Base-by-base conservation (phyloP, 2,329 filamentous ascomycete genomes). In the Tetracladium maxilliforme region DNA sequence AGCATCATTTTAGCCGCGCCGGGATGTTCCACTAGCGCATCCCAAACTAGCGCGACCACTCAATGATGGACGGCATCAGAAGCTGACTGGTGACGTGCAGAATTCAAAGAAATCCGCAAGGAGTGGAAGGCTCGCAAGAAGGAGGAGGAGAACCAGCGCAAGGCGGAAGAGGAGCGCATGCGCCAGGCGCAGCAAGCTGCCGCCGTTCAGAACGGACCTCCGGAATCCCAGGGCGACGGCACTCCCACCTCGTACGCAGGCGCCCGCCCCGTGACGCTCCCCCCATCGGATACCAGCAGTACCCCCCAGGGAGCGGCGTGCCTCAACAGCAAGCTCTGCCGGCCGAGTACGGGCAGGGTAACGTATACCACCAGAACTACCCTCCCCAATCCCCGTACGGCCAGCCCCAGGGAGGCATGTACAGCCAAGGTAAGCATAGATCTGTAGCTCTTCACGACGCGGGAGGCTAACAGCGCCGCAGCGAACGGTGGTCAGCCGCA, bases 51-150 rank as follows among this genome's bases (percentile, higher is more conserved):
- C n/a, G n/a, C n/a, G n/a, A n/a, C n/a, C n/a, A n/a, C n/a, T n/a
- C n/a, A n/a, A n/a, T n/a, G n/a, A n/a, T n/a, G n/a, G n/a, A n/a
- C n/a, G n/a, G n/a, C n/a, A n/a, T n/a, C n/a, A n/a, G n/a, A n/a
- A n/a, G n/a, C n/a, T n/a, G n/a, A n/a, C n/a, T n/a, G n/a, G n/a
- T n/a, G n/a, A n/a, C n/a, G n/a, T n/a, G 36, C 45, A 95, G 90
- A 95, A 52, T 95, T 98, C 59, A 98, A 98, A 50, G 90, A 98
- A 46, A 94, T 95, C 32, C 80, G 90, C 35, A 95, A 95, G 48
- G 87, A 95, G 47, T 98, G 90, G 90, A 98, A 95, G 60, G 81
- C 82, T 19, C 83, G 90, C 44, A 95, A 95, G 70, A 98, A 98
- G 81, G 90, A 95, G 50, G 87, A 95, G 42, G 87, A 95, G 37